Base-by-base conservation (phyloP, 495 filamentous ascomycete genomes). In the Amphirosellinia nigrospora region DNA sequence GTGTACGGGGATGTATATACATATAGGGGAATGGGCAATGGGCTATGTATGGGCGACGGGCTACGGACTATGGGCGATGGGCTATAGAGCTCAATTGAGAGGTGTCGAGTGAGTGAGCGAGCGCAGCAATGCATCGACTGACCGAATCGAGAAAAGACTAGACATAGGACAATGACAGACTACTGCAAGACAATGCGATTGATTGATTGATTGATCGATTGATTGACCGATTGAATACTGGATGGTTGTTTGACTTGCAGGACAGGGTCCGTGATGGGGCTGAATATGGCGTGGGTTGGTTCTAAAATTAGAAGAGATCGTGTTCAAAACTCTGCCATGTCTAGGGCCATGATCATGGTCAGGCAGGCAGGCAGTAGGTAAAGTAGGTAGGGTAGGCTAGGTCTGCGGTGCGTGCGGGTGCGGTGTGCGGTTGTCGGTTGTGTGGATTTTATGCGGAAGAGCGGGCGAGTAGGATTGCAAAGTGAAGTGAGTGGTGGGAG, bases 301-400 rank as follows among this genome's bases (percentile, higher is more conserved):
- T 78, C 81, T 82, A 83, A 82, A 80, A 79, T 82, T 83, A 83
- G 81, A 82, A 64, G 71, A 76, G 71, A 77, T 76, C 74, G 77
- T 79, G 79, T 77, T 78, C 73, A 77, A 30, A n/a, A n/a, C n/a
- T 58, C 26, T 26, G 23, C n/a, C n/a, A 13, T 52, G 7, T 52
- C n/a, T n/a, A n/a, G n/a, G n/a, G n/a, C n/a, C n/a, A n/a, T n/a
- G n/a, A n/a, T n/a, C n/a, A n/a, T n/a, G n/a, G n/a, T n/a, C n/a
- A n/a, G n/a, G n/a, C n/a, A n/a, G n/a, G n/a, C n/a, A n/a, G n/a
- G n/a, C n/a, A n/a, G n/a, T n/a, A n/a, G n/a, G n/a, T n/a, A n/a
- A n/a, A n/a, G n/a, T n/a, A n/a, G n/a, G n/a, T n/a, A n/a, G n/a
- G n/a, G n/a, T 19, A 15, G 11, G 21, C 5, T 7, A 58, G 30